Evolutionary conservation across 371 early-diverging fungal genomes (phyloP).

Genomic region (Rhizopus delemar): DNA sequence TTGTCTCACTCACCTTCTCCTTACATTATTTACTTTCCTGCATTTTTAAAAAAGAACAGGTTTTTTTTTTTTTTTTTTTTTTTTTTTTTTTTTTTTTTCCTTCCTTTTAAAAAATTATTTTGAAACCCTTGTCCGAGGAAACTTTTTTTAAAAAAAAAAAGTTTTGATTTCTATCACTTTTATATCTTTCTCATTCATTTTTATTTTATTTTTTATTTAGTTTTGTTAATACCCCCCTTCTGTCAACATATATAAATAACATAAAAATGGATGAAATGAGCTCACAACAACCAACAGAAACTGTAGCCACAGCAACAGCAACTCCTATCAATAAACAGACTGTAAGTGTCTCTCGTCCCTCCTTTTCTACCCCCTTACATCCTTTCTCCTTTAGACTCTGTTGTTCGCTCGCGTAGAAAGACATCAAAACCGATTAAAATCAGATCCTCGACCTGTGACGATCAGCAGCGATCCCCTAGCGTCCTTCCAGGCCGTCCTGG

Average conservation of each 20-base stretch:
- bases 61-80: conserved; percentile 5
- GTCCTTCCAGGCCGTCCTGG: neutral
- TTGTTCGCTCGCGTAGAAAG: conserved; percentile 1
- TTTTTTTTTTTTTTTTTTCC: conserved; percentile 6
- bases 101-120: neutral
- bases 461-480: neutral
- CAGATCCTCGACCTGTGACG: conserved; percentile 2
- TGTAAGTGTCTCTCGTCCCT: neutral
- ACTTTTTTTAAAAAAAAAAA: neutral
- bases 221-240: neutral
- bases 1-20: neutral
- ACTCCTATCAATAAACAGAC: neutral
- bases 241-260: neutral
- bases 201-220: neutral
- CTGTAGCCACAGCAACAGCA: neutral
- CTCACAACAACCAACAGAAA: neutral
- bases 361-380: neutral
- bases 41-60: neutral
- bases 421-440: neutral
- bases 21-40: neutral
- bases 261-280: neutral
- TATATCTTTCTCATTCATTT: conserved; percentile 7
- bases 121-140: conserved; percentile 2
- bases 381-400: neutral
- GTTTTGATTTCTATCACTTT: neutral